Conservation (phyloP, 768 basidiomycete genomes). For the Psilocybe subaeruginosa region DNA sequence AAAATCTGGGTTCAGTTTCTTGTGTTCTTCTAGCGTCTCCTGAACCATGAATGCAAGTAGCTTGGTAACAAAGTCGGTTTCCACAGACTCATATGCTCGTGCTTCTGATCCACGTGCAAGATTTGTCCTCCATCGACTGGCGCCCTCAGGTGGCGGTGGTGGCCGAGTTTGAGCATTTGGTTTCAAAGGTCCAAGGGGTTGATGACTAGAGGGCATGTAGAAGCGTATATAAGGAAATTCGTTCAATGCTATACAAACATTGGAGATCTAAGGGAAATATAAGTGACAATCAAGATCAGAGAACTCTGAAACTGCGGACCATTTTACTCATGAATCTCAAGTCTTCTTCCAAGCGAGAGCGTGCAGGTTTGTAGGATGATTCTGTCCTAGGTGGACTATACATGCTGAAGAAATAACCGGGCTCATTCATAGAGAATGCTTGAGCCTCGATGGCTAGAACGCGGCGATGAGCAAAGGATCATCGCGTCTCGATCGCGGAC, state of each 20-base stretch:
- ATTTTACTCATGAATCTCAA: constrained; percentile 73
- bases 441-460: constrained; percentile 81
- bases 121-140: constrained; percentile 78
- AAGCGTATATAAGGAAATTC: constrained; percentile 95
- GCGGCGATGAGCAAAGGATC: constrained; percentile 8
- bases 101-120: constrained; percentile 75
- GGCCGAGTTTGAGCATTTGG: constrained; percentile 66
- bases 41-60: constrained; percentile 88
- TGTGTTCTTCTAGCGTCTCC: constrained; percentile 82
- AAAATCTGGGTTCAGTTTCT: constrained; percentile 84
- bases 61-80: constrained; percentile 79
- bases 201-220: constrained; percentile 82
- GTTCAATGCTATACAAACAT: constrained; percentile 86
- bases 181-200: constrained; percentile 83
- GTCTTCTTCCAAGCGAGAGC: constrained; percentile 86
- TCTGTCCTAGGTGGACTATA: constrained; percentile 85
- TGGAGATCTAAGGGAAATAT: constrained; percentile 64
- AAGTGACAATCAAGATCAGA: constrained; percentile 1
- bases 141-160: constrained; percentile 64
- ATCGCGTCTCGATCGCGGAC: constrained; percentile 26
- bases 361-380: constrained; percentile 63
- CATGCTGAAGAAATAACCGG: constrained; percentile 83
- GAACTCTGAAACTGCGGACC: constrained; percentile 40
- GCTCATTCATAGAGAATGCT: constrained; percentile 78
- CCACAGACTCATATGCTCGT: constrained; percentile 68